Evolutionary conservation across 352 stramenopile species (phyloP).

Genomic region (Phytophthora syringae): DNA sequence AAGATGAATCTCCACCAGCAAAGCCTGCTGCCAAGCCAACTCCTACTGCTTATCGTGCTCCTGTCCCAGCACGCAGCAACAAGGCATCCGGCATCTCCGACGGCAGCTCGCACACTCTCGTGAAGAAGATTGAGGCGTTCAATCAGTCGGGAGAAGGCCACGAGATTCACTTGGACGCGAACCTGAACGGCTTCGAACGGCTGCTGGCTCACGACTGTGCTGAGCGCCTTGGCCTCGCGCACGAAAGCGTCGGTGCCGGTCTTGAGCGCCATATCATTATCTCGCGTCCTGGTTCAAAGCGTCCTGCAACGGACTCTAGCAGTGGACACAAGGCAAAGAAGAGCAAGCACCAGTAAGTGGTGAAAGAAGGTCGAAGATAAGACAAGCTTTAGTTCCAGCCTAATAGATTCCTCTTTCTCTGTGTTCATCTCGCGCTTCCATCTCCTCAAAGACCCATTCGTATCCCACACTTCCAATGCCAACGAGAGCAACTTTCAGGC

Average conservation of each 20-base stretch:
- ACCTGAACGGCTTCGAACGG: constrained; percentile 85
- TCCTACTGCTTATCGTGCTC: constrained; percentile 15
- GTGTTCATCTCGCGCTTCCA: constrained; percentile 39
- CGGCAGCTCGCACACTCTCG: constrained; percentile 77
- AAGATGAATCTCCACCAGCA: constrained; percentile 26
- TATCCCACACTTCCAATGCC: constrained; percentile 29
- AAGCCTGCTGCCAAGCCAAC: constrained; percentile 13
- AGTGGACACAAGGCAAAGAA: constrained; percentile 37
- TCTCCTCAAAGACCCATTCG: constrained; percentile 21
- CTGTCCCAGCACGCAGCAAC: constrained; percentile 17
- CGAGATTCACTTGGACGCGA: constrained; percentile 72
- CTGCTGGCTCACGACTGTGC: constrained; percentile 84
- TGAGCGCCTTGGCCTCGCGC: constrained; percentile 72
- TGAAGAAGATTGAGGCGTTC: constrained; percentile 86
- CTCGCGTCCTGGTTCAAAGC: constrained; percentile 31
- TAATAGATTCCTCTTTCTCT: constrained; percentile 43
- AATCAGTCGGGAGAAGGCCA: constrained; percentile 47
- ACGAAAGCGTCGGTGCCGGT: constrained; percentile 72
- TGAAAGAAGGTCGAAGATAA: constrained; percentile 7
- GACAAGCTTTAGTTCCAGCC: constrained; percentile 21
- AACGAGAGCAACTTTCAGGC: constrained; percentile 21
- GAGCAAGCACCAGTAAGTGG: constrained; percentile 33
- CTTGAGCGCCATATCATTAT: constrained; percentile 87
- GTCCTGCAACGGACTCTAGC: constrained; percentile 16
- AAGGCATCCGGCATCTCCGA: constrained; percentile 57